Evolutionary conservation across 202 grass and related monocot genomes (phyloP), one percentile per base, ranked within the genome.

Genomic region (Schoenoplectus tabernaemontani): DNA sequence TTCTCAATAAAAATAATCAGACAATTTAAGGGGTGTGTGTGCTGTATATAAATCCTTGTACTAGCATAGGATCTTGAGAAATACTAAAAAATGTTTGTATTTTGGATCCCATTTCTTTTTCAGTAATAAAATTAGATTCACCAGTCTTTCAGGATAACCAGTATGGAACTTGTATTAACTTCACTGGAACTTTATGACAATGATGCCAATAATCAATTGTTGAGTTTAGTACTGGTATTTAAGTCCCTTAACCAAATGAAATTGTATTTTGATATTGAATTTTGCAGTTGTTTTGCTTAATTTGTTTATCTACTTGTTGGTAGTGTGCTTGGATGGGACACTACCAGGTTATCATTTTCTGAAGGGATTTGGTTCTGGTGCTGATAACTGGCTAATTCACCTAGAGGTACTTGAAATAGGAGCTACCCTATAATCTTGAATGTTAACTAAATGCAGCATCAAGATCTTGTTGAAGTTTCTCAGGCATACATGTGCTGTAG

Each of bases 301-400:
- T 78, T n/a, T 70, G 7, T 57, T 53, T 57, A 10, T 38, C 4
- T 13, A 78, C 1, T 78, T 16, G 1, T 83, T 83, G 78, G 62
- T 82, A 98, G 95, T 98, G 81, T 98, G 95, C 78, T 97, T 97
- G 87, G 95, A 97, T 48, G 89, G 91, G 59, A 97, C 87, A 39
- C 77, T 85, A 2, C 87, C 87, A 0, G 94, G 89, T 36, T 97
- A 97, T 83, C 91, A 98, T 89, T 84, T 98, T 9, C 86, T 86
- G 78, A 86, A 72, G 39, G 95, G 95, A 4, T 92, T 81, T 0
- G 95, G 89, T 3, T 60, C 64, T 79, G 95, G 91, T n/a, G 87
- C 83, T 11, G 74, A 80, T 32, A 95, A 46, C 64, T 98, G 89
- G 89, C 84, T 95, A 42, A 76, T 98, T 80, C 89, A 94, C 63